A percentile compares a stretch with the other conserved stretches of the same genome.
These are phyloP conservation scores for Medicago truncatula DNA, from an alignment of 306 rosid species.

Conservation along the genomic window MtrunA17r5.0-ANR NC_053042.1:10265501-10266000, in stretches of 20 bases:
- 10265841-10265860: constrained; percentile 64
- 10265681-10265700: constrained; percentile 86
- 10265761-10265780: constrained; percentile 93
- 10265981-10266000: constrained; percentile 58
- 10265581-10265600: constrained; percentile 43
- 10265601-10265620: constrained; percentile 48
- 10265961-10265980: constrained; percentile 61
- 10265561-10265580: constrained; percentile 50
- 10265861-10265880: constrained; percentile 83
- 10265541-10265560: constrained; percentile 42
- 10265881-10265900: constrained; percentile 82
- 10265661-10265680: constrained; percentile 97
- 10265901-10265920: constrained; percentile 82
- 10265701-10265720: constrained; percentile 92
- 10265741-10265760: constrained; percentile 75
- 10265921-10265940: constrained; percentile 91
- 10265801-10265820: constrained; percentile 70
- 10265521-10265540: constrained; percentile 47
- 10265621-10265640: constrained; percentile 50
- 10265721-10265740: constrained; percentile 72
- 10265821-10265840: constrained; percentile 66
- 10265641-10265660: constrained; percentile 75
- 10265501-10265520: constrained; percentile 44
- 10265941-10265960: constrained; percentile 96
- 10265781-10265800: constrained; percentile 88